Base-by-base conservation (phyloP, 2,329 filamentous ascomycete species). In the Tolypocladium capitatum region DNA sequence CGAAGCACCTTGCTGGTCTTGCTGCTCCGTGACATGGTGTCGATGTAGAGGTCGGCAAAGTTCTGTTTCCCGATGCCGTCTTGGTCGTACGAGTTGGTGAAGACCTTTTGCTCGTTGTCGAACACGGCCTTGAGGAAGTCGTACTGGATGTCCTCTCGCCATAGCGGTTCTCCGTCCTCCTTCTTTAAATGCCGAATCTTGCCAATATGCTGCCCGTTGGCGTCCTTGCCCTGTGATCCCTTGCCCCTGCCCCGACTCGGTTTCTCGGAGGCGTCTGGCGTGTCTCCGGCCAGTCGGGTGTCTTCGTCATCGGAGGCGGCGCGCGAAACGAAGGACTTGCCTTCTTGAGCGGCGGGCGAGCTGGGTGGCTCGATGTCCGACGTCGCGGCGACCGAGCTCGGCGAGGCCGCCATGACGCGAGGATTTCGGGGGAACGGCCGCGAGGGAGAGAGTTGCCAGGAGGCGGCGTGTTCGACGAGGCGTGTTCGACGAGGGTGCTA, bases 1-100 rank as follows among this genome's bases (percentile, higher is more conserved):
- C 94, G 88, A 53, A 98, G 74, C 45, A 98, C 92, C 69, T 97
- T 97, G 74, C 92, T 97, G 28, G 91, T 97, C 73, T 98, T 98
- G 74, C 88, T 96, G 70, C 92, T 98, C 65, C 89, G 81, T 3
- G 92, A 89, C 91, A 98, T 97, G 51, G 92, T 91, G 67, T 97
- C 92, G 59, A 98, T 91, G 68, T 98, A 98, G 51, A 98, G 80
- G 64, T 97, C 90, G 51, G 92, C 90, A 64, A 98, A 98, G 55
- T 79, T 85, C 59, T 85, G 81, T 59, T 83, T 82, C 49, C 77
- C 77, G 18, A 73, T 60, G 44, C 58, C 62, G 7, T 70, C 66
- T 3, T 72, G 64, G 56, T 95, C 89, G 64, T 91, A 94, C 63
- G 86, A 85, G 63, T 94, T 94, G 61, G 88, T 94, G 64, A 98